Percentiles rank a stretch among this genome's conserved stretches.
These are phyloP conservation scores for Coemansia reversa DNA, from an alignment of 192 early-diverging fungal genomes.

Conservation along the genomic window DNA sequence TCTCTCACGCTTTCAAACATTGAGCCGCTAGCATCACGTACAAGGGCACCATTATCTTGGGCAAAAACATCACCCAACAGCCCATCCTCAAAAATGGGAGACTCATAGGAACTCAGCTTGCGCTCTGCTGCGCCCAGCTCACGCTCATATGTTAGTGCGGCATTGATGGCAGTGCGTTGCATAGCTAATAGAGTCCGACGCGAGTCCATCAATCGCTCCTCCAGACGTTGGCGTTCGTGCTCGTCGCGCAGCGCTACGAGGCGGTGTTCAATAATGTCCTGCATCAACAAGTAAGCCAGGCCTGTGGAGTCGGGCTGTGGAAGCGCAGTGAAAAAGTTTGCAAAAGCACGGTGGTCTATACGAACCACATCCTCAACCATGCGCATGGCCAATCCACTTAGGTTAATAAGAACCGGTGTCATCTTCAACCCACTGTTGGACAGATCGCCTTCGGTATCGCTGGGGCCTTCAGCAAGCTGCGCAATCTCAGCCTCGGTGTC, in stretches of 20 bases:
- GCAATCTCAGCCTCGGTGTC: constrained; percentile 49
- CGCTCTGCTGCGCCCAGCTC: constrained; percentile 49
- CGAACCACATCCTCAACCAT: constrained; percentile 55
- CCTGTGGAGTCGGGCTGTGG: constrained; percentile 31
- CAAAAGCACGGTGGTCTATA: constrained; percentile 47
- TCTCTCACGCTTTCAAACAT: constrained; percentile 47
- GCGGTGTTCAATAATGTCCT: constrained; percentile 47
- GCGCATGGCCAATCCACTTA: constrained; percentile 54
- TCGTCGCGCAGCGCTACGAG: constrained; percentile 37
- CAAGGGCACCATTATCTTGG: not conserved
- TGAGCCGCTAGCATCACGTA: constrained; percentile 12
- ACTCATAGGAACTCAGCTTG: constrained; percentile 16
- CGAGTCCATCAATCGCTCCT: constrained; percentile 44
- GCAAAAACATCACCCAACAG: not conserved
- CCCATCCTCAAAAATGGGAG: constrained; percentile 7
- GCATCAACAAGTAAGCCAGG: constrained; percentile 40
- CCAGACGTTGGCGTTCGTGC: constrained; percentile 22
- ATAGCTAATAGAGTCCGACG: constrained; percentile 52
- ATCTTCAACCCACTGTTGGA: constrained; percentile 20
- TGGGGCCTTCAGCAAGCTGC: constrained; percentile 34
- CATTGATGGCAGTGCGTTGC: constrained; percentile 50
- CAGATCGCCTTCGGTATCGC: constrained; percentile 1
- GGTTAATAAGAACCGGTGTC: constrained; percentile 33
- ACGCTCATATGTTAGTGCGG: constrained; percentile 48
- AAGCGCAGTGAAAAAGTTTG: constrained; percentile 29